phyloP scores from a whole-genome alignment of 1,284 basidiomycete genomes.

The Rhodotorula sp. region DNA sequence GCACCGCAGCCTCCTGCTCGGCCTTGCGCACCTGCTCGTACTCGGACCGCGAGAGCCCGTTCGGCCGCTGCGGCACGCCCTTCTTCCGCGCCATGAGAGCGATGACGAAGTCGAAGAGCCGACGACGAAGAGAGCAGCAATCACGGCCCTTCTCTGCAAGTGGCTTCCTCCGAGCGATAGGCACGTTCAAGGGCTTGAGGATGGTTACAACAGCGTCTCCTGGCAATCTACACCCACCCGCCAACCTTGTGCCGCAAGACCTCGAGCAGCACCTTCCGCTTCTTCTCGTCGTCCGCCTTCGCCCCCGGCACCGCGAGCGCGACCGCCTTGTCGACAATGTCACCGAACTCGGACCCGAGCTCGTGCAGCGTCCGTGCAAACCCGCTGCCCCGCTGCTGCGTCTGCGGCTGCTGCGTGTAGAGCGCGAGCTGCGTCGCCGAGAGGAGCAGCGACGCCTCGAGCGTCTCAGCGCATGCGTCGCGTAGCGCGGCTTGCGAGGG shows the following conservation, averaged over 20 bases:
- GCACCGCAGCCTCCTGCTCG: neutral
- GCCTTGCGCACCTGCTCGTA: neutral
- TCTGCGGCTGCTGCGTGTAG: constrained; percentile 7
- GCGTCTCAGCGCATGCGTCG: constrained; percentile 53
- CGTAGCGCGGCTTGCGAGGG: constrained; percentile 21
- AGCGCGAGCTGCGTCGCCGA: constrained; percentile 72
- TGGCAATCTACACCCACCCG: neutral
- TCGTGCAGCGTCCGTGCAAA: constrained; percentile 14
- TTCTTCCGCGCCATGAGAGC: constrained; percentile 19
- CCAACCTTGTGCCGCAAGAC: constrained; percentile 8
- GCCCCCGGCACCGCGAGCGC: neutral
- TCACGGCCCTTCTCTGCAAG: no score
- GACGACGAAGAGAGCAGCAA: neutral
- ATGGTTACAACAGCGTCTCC: neutral
- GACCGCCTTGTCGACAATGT: constrained; percentile 25
- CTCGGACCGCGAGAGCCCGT: constrained; percentile 6
- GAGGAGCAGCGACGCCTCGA: constrained; percentile 73
- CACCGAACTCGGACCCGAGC: constrained; percentile 11
- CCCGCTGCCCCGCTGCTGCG: neutral
- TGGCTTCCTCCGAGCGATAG: neutral
- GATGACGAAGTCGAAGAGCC: neutral
- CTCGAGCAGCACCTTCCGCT: constrained; percentile 14
- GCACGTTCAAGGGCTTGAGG: no score
- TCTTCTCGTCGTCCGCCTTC: neutral
- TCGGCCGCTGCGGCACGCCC: constrained; percentile 19